Evolutionary conservation across 305 asterid species (phyloP).

Genomic region (Fraxinus albicans): DNA sequence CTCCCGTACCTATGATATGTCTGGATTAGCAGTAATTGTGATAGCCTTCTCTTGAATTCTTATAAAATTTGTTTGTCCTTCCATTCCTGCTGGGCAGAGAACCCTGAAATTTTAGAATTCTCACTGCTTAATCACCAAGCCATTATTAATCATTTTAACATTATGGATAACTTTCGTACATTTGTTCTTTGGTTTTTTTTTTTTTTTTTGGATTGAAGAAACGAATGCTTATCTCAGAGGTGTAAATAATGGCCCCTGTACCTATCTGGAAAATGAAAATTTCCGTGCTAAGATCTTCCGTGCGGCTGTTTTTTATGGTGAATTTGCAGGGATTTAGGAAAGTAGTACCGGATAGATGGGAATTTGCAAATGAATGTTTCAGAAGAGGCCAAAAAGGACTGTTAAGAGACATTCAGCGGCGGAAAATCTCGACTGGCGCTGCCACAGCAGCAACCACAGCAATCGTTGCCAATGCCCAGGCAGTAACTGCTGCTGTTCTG

Average conservation of each 20-base stretch:
- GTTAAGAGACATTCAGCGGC: constrained; percentile 43
- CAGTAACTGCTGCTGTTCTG: constrained; percentile 28
- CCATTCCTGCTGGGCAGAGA: neutral
- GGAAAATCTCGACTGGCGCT: constrained; percentile 36
- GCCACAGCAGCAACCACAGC: neutral
- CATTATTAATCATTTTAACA: neutral
- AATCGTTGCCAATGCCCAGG: constrained; percentile 8
- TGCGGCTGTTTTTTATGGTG: neutral
- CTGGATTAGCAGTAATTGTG: neutral
- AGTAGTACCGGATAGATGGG: constrained; percentile 55
- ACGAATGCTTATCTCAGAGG: neutral
- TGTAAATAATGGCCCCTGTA: neutral
- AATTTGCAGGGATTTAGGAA: constrained; percentile 45
- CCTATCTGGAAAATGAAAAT: neutral
- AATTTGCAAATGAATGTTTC: constrained; percentile 47
- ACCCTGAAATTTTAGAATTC: neutral
- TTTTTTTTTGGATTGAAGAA: neutral
- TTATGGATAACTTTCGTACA: neutral
- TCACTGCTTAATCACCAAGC: neutral
- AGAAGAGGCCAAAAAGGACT: constrained; percentile 39
- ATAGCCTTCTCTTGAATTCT: neutral
- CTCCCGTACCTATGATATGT: neutral
- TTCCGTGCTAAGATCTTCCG: neutral
- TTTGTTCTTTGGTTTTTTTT: too few species aligned
- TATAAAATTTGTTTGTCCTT: neutral